Percentiles rank a stretch among this genome's conserved stretches.
These are phyloP conservation scores for Hyaloscypha finlandica DNA, from an alignment of 495 filamentous ascomycete species.

Conservation along the genomic window DNA sequence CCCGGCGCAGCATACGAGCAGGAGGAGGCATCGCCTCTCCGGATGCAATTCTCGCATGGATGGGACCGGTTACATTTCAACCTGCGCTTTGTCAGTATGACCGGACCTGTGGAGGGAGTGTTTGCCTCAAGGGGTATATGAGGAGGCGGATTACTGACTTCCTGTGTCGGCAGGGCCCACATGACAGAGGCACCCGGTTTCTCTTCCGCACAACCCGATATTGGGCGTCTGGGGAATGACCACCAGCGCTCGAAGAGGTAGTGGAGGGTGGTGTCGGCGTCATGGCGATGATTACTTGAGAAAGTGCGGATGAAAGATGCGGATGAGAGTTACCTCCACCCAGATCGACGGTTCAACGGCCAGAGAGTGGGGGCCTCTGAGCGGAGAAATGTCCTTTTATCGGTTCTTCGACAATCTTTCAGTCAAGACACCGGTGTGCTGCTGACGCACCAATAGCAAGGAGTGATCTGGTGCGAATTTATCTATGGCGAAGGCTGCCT, in stretches of 20 bases:
- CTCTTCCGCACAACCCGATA: constrained; percentile 91
- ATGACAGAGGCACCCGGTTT: constrained; percentile 93
- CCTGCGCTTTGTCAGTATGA: constrained; percentile 44
- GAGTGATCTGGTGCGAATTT: not conserved
- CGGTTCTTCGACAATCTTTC: not conserved
- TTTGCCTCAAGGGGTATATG: not conserved
- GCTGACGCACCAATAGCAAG: constrained; percentile 5
- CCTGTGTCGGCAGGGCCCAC: constrained; percentile 88
- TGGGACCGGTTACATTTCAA: constrained; percentile 92
- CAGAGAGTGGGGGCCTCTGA: not conserved
- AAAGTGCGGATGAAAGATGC: constrained; percentile 1
- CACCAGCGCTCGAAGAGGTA: constrained; percentile 69
- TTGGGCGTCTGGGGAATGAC: constrained; percentile 81
- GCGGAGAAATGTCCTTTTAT: not conserved
- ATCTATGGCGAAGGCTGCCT: constrained; percentile 7
- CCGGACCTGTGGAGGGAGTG: not conserved
- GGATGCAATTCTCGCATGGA: constrained; percentile 95
- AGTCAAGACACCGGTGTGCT: not conserved
- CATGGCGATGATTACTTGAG: constrained; percentile 51
- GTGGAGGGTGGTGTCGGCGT: constrained; percentile 91
- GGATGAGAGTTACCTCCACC: constrained; percentile 8
- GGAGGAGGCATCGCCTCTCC: constrained; percentile 77
- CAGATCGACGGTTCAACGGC: constrained; percentile 6
- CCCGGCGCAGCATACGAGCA: constrained; percentile 88
- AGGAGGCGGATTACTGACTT: constrained; percentile 66